phyloP scores from a whole-genome alignment of 371 early-diverging fungal species.

The Lichtheimia ramosa region DNA sequence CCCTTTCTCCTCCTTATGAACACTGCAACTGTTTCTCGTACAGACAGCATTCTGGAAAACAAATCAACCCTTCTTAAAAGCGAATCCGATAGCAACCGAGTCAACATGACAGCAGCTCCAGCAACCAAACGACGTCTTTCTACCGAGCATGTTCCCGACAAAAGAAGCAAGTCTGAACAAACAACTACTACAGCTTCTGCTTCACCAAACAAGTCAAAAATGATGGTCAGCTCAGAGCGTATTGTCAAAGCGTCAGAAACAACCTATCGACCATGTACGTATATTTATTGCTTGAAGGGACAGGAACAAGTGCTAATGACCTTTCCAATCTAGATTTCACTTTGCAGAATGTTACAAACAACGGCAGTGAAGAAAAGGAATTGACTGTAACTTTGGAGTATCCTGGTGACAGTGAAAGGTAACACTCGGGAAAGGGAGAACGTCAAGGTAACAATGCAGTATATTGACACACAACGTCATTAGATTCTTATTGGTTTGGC shows the following conservation, averaged over 20 bases:
- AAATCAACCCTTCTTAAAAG: neutral
- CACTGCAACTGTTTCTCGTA: neutral
- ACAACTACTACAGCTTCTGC: neutral
- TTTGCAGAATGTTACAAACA: too few relatives aligned
- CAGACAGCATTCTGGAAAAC: neutral
- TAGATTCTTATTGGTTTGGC: conserved; percentile 41
- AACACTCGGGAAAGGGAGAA: conserved; percentile 19
- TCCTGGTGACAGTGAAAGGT: conserved; percentile 38
- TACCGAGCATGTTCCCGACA: conserved; percentile 6
- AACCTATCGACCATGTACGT: conserved; percentile 52
- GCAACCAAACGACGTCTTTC: conserved; percentile 19
- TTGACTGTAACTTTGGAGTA: conserved; percentile 34
- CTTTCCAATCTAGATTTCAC: conserved; percentile 14
- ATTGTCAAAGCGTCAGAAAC: conserved; percentile 42
- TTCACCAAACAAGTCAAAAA: neutral
- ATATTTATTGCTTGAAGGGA: neutral
- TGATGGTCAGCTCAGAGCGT: conserved; percentile 49
- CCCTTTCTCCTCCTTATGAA: neutral
- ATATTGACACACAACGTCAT: too few relatives aligned
- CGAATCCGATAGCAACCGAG: conserved; percentile 1
- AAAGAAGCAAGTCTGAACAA: conserved; percentile 9
- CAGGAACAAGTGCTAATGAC: neutral
- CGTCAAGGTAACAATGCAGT: neutral
- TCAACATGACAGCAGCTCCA: neutral
- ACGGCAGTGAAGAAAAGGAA: conserved; percentile 21